Evolutionary conservation across 129 eudicot genomes (phyloP), one percentile per base, ranked within the genome.

Genomic region (Deinandra increscens): DNA sequence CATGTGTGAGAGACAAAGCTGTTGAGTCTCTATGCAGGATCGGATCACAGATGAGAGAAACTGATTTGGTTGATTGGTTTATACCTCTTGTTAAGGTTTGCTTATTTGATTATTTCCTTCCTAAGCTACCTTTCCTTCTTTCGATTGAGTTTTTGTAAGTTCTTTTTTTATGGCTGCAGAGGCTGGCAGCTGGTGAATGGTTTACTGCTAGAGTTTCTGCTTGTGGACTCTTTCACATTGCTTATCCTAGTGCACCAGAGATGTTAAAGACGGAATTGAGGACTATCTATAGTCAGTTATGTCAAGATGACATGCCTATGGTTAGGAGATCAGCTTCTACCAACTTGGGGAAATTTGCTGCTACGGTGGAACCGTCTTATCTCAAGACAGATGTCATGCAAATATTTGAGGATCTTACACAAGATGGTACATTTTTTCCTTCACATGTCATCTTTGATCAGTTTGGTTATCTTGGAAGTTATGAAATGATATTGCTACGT

Each of bases 271-370:
- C 97, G 8, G 99, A 94, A 64, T 60, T 94, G 75, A 84, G 99
- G 80, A 81, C 97, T 44, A 84, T 90, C 54, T 94, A 89, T 68
- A 84, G 89, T 71, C 99, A 94, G 76, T 71, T 94, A 75, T 94
- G 97, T 85, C 99, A 89, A 79, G 99, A 94, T 70, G 99, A 94
- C 71, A 90, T 90, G 97, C 99, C 99, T 45, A 94, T 94, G 97
- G 99, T 94, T 79, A 87, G 99, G 81, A 94, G 99, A 78, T 89
- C 99, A 48, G 97, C 97, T 49, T 88, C 98, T 66, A 87, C 97
- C 36, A 93, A 89, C 75, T 84, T 93, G 83, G 98, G 98, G 49
- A 93, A 93, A 80, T 93, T 93, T 83, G 98, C 98, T 80, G 98
- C 98, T 36, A 89, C 95, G 8, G 89, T 93, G 42, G 98, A 93